Conservation (phyloP, 371 early-diverging fungal species). For the Mortierella sp. region DNA sequence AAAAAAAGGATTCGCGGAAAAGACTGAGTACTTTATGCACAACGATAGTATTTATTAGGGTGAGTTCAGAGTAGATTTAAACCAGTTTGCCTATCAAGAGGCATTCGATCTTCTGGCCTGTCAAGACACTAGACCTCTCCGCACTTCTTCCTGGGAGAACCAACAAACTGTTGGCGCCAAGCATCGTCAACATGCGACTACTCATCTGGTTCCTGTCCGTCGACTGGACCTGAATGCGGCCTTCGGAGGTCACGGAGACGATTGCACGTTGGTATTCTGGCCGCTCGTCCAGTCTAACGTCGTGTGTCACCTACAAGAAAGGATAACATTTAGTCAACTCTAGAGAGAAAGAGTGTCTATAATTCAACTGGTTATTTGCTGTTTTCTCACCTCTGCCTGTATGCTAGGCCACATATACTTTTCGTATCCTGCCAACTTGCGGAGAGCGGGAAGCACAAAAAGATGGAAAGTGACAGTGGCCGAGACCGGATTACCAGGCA, state of each 20-base stretch:
- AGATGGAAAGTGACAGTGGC: constrained; percentile 89
- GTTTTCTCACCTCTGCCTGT: constrained; percentile 72
- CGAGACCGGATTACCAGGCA: constrained; percentile 96
- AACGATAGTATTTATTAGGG: neutral
- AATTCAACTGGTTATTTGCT: too few relatives aligned
- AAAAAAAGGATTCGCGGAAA: too few relatives aligned
- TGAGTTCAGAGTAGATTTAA: neutral
- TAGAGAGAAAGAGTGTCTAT: too few relatives aligned
- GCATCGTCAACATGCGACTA: constrained; percentile 84
- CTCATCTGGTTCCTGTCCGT: constrained; percentile 83
- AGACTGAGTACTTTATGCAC: too few relatives aligned
- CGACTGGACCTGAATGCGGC: constrained; percentile 66
- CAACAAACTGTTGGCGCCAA: constrained; percentile 83
- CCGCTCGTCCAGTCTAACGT: constrained; percentile 76
- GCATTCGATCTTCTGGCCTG: constrained; percentile 46
- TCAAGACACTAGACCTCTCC: constrained; percentile 5
- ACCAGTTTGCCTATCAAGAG: constrained; percentile 45
- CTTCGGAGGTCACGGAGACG: constrained; percentile 49
- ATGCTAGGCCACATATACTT: constrained; percentile 60
- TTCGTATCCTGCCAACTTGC: constrained; percentile 76
- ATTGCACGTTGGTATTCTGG: constrained; percentile 89
- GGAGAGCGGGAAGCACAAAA: constrained; percentile 88
- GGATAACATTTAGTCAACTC: neutral
- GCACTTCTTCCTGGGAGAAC: constrained; percentile 64
- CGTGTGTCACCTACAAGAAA: constrained; percentile 41